Base-by-base conservation (phyloP, 2,329 filamentous ascomycete species). In the Colletotrichum lini region DNA sequence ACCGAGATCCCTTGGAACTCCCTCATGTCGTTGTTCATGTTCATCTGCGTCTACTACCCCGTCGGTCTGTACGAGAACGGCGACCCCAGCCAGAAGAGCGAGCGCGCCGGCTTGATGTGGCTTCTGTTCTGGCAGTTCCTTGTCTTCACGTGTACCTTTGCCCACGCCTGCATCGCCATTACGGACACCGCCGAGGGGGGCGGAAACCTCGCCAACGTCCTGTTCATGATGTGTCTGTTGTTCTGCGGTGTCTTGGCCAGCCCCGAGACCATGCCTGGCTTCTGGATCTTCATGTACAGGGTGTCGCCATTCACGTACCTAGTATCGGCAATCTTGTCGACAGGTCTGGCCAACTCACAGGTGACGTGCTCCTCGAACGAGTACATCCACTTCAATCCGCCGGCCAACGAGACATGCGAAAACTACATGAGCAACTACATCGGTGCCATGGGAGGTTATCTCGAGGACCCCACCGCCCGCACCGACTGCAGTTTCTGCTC, bases 201-300 rank as follows among this genome's bases (percentile, higher is more conserved):
- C 47, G 90, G 89, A 23, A 91, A 91, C 75, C 82, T 93, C 58
- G 89, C 89, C 61, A 89, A 90, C 47, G 78, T 92, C 60, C 79
- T 89, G 75, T 82, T 92, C 70, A 86, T 84, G 45, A 82, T 93
- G 53, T 73, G 65, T 13, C 63, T 76, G 49, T 84, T 91, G 69
- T 93, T 93, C 83, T 90, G 88, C 77, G 76, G 89, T 81, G 90
- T 94, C 49, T 84, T 93, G 60, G 89, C 89, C 1, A 80, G 84
- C 1, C 89, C 89, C 0, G 76, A 77, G 0, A 80, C 84, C 0
- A 85, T 94, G 9, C 91, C 92, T 0, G 83, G 87, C 3, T 93
- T 93, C 83, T 94, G 92, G 92, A 89, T 87, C 65, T 92, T 92
- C 82, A 91, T 92, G 89, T 93, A 93, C 79, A 85, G 89, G 44